phyloP scores from a whole-genome alignment of 352 stramenopile species.

The Saprolegnia parasitica region DNA sequence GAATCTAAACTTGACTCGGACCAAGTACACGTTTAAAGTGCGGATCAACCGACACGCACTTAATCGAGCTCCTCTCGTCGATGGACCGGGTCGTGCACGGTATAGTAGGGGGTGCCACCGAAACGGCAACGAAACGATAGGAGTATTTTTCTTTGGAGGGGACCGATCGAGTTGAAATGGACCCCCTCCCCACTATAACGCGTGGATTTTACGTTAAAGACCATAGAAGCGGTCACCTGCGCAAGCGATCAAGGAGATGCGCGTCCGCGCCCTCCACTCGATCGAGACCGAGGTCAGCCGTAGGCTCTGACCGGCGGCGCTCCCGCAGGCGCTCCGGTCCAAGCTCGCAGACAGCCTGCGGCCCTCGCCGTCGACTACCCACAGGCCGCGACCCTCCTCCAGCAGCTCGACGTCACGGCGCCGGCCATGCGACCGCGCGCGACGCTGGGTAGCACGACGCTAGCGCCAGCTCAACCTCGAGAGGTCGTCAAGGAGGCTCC shows the following conservation, averaged over 20 bases:
- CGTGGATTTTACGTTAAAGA: background rate
- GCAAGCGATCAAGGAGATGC: conserved; percentile 61
- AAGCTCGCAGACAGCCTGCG: background rate
- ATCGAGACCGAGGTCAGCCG: conserved; percentile 55
- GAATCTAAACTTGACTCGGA: background rate
- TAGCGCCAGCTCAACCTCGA: too few species aligned
- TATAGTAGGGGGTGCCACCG: too few species aligned
- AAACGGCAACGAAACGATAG: too few species aligned
- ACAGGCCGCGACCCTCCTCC: background rate
- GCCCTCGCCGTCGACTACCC: conserved; percentile 1
- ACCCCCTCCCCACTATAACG: too few species aligned
- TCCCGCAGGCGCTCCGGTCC: background rate
- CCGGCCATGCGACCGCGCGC: background rate
- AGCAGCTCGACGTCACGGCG: background rate
- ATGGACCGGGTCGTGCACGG: too few species aligned
- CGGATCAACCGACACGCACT: too few species aligned
- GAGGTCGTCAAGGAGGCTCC: too few species aligned
- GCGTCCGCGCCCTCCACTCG: conserved; percentile 47
- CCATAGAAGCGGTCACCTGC: conserved; percentile 36
- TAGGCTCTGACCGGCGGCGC: background rate
- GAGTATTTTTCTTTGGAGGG: too few species aligned
- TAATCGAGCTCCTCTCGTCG: too few species aligned
- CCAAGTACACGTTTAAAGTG: too few species aligned
- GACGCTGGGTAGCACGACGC: background rate
- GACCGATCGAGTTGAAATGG: too few species aligned